Evolutionary conservation across 78 protist species (phyloP), one percentile per base, ranked within the genome.

Genomic region (Andalucia godoyi): DNA sequence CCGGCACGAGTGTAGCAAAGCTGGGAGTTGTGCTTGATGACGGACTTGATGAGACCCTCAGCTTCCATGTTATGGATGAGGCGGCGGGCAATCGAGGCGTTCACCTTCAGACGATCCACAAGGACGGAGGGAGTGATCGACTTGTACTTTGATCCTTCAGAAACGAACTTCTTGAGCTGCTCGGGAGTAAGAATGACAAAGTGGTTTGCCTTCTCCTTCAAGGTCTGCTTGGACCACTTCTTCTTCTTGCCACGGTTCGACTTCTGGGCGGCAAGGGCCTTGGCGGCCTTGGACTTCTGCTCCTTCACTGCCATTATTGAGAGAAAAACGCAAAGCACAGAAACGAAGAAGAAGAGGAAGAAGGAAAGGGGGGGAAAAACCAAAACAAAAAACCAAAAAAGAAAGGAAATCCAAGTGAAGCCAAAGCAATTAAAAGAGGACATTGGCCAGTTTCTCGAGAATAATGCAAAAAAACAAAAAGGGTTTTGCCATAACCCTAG

Each of bases 191-290:
- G 74, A 55, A 83, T 74, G 13, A 82, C 81, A 1, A 64, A 42
- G 83, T 85, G 82, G 75, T 77, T 54, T 53, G 82, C 69, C 82
- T 89, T 89, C 66, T 89, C 91, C 69, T 79, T 79, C 27, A 77
- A 68, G 72, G 80, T 84, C 47, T 87, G 89, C 82, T 89, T 89
- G 25, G 85, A 74, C 95, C 95, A 84, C 75, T 84, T 78, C 81
- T 81, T 66, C 72, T 66, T 66, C 72, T 66, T 66, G 42, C 52
- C 59, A 51, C 51, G n/a, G n/a, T n/a, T n/a, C n/a, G n/a, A n/a
- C n/a, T n/a, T n/a, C n/a, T n/a, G n/a, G n/a, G n/a, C n/a, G n/a
- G n/a, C n/a, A n/a, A n/a, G n/a, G n/a, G n/a, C n/a, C n/a, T n/a
- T n/a, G n/a, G n/a, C n/a, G n/a, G n/a, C n/a, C n/a, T n/a, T n/a